These are phyloP conservation scores for Pyrenochaeta sp. DNA, from an alignment of 2,329 filamentous ascomycete genomes.

Conservation along the genomic window DNA sequence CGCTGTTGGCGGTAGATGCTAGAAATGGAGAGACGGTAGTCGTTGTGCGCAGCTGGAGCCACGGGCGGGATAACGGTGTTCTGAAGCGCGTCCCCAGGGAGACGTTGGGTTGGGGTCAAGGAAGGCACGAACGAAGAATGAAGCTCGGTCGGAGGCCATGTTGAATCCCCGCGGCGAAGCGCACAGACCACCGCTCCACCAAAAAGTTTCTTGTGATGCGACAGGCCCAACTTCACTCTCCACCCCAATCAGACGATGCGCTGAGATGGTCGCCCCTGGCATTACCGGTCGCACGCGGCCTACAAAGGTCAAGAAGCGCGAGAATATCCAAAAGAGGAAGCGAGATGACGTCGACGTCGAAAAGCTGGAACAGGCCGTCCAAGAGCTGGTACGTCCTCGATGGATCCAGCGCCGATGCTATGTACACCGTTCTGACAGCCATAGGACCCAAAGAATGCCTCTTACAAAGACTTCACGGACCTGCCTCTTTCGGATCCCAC, in stretches of 20 bases:
- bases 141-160: background rate
- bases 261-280: constrained; percentile 38
- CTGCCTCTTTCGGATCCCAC: constrained; percentile 87
- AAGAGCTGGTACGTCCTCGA: constrained; percentile 45
- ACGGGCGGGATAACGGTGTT: no score
- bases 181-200: constrained; percentile 33
- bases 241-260: constrained; percentile 10
- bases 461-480: constrained; percentile 76
- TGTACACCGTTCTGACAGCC: background rate
- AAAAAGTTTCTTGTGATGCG: constrained; percentile 34
- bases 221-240: constrained; percentile 12
- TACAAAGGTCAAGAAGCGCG: constrained; percentile 66
- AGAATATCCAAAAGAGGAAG: constrained; percentile 60
- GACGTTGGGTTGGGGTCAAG: background rate
- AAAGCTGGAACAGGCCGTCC: constrained; percentile 54
- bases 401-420: constrained; percentile 1
- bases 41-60: no score
- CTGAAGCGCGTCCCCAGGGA: no score
- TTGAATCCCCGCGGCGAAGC: constrained; percentile 27
- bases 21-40: no score
- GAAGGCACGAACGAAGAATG: background rate
- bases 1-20: background rate
- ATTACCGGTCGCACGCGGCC: constrained; percentile 53
- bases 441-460: constrained; percentile 66
- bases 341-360: constrained; percentile 59